A percentile compares a stretch with the other conserved stretches of the same genome.
These are phyloP conservation scores for Hypoxylon intermedium DNA, from an alignment of 495 filamentous ascomycete species.

Conservation along the genomic window DNA sequence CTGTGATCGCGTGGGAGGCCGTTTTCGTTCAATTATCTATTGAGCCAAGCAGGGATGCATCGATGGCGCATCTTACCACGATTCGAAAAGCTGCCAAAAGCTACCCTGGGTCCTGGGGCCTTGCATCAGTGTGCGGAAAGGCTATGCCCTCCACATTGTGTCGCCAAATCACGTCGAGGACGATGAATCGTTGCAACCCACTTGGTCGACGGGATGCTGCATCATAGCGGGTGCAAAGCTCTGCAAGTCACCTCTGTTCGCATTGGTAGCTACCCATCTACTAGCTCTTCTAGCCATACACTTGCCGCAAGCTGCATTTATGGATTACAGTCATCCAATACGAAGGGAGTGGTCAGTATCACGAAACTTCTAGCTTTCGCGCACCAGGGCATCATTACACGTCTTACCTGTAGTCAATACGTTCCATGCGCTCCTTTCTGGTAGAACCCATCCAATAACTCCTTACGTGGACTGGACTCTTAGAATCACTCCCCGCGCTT, in stretches of 20 bases:
- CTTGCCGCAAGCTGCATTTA: slow-evolving; percentile 16
- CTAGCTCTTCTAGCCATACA: background rate
- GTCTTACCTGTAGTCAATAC: background rate
- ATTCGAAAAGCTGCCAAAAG: slow-evolving; percentile 24
- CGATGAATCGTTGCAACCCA: slow-evolving; percentile 30
- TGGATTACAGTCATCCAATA: slow-evolving; percentile 11
- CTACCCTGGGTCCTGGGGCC: slow-evolving; percentile 5
- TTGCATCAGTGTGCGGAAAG: slow-evolving; percentile 36
- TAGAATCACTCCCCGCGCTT: slow-evolving; percentile 23
- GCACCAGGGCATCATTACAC: background rate
- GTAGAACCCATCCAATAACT: slow-evolving; percentile 6
- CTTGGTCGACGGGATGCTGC: slow-evolving; percentile 30
- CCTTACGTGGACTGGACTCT: slow-evolving; percentile 12
- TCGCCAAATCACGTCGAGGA: slow-evolving; percentile 31
- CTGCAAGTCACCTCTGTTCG: slow-evolving; percentile 31
- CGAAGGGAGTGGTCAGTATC: background rate
- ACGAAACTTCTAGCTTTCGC: background rate
- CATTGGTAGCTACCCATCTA: slow-evolving; percentile 26
- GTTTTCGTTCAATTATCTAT: background rate
- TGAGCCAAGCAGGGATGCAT: background rate
- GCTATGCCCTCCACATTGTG: slow-evolving; percentile 35
- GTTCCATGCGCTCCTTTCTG: slow-evolving; percentile 9
- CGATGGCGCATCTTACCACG: slow-evolving; percentile 16
- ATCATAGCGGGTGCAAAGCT: slow-evolving; percentile 30
- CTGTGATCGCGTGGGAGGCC: background rate